Evolutionary conservation across 768 basidiomycete species (phyloP), one percentile per base, ranked within the genome.

Genomic region (Agaricus subrufescens): DNA sequence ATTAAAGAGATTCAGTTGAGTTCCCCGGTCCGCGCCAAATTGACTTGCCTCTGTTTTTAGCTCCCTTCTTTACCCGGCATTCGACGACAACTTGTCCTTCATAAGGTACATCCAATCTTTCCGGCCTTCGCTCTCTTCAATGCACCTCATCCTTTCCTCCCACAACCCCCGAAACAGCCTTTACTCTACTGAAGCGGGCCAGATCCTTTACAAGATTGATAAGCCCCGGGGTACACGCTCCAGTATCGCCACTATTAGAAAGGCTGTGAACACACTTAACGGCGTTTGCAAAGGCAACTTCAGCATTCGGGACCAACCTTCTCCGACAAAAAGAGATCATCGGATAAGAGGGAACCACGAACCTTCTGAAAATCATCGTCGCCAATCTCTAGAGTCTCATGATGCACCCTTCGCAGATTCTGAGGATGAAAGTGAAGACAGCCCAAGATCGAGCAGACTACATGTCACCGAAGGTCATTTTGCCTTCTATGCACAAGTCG

Each of bases 121-220:
- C 34, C 7, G 11, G 34, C 34, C 34, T 6, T 2, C 7, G 11
- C 7, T 8, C 34, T 8, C 46, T 62, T 19, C 45, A 10, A 65
- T 66, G 65, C 58, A 57, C 14, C 65, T 68, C 40, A 55, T 58
- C 48, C 60, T 68, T 14, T 65, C 62, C 19, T 60, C 52, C 23
- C 45, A 49, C 31, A 50, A 61, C 23, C 65, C 65, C 8, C 62
- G 59, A 44, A 57, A 65, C 43, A 52, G 61, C 14, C 54, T 58
- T 23, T 68, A 63, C 46, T 52, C 58, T 43, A 62, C 57, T 9
- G 58, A 64, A 23, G 50, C 59, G 1, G 65, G 64, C 4, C 56
- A 64, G 25, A 52, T 61, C 4, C 30, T 68, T 7, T 66, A 66
- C 58, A 65, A 27, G 55, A 57, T 8, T 62, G 63, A 11, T 56